Evolutionary conservation across 2,329 filamentous ascomycete genomes (phyloP).

Genomic region (Ceratocystis cacaofunesta): DNA sequence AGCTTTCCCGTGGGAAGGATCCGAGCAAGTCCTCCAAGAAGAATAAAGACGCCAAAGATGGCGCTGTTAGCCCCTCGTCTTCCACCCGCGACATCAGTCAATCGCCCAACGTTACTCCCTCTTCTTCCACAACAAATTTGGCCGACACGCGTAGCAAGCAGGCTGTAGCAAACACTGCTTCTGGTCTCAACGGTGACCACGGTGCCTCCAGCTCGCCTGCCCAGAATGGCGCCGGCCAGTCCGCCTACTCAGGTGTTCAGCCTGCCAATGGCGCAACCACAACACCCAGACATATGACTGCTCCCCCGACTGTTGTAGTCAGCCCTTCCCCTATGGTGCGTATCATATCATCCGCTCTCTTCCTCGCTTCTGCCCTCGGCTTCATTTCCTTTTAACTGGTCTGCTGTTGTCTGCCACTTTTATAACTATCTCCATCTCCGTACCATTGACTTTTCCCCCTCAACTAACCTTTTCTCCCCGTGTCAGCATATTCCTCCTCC

Average conservation of each 20-base stretch:
- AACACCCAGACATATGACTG: slow-evolving; percentile 45
- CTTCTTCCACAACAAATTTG: slow-evolving; percentile 76
- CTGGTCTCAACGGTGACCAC: slow-evolving; percentile 5
- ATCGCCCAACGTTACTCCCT: slow-evolving; percentile 58
- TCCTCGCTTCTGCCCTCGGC: slow-evolving; percentile 7
- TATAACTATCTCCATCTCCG: background rate
- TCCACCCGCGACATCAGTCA: slow-evolving; percentile 41
- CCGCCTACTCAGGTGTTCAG: slow-evolving; percentile 25
- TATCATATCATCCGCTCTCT: slow-evolving; percentile 13
- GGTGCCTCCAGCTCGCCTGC: slow-evolving; percentile 24
- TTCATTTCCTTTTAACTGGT: slow-evolving; percentile 9
- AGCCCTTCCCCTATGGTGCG: slow-evolving; percentile 85
- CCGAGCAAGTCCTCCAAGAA: slow-evolving; percentile 70
- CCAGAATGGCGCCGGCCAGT: slow-evolving; percentile 23
- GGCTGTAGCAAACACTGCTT: slow-evolving; percentile 1
- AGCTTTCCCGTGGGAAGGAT: slow-evolving; percentile 86
- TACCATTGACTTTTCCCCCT: background rate
- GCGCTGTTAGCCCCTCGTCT: slow-evolving; percentile 65
- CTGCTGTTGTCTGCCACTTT: slow-evolving; percentile 13
- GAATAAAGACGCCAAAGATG: slow-evolving; percentile 57
- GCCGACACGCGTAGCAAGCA: slow-evolving; percentile 77
- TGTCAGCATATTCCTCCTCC: slow-evolving; percentile 76
- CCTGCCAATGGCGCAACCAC: slow-evolving; percentile 37
- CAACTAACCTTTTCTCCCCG: slow-evolving; percentile 8
- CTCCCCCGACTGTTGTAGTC: slow-evolving; percentile 81